phyloP scores from a whole-genome alignment of 768 basidiomycete genomes.

The Lactifluus rugatus region DNA sequence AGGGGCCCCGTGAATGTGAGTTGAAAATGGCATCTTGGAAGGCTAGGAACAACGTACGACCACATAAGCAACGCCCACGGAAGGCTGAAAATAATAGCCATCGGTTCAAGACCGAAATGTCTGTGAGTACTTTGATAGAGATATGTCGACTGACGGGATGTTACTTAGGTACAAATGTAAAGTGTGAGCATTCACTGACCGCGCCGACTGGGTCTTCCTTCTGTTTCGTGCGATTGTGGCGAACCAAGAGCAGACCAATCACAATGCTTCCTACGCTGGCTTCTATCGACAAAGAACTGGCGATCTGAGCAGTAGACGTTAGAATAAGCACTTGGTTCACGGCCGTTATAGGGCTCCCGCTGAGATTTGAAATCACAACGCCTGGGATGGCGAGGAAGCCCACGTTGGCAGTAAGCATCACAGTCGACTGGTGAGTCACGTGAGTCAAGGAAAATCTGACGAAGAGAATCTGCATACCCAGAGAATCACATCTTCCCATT shows the following conservation, averaged over 20 bases:
- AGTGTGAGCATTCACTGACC: background rate
- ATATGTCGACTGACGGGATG: slow-evolving; percentile 20
- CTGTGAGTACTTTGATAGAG: slow-evolving; percentile 23
- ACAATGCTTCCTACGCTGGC: slow-evolving; percentile 41
- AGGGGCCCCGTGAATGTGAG: background rate
- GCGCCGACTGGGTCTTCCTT: slow-evolving; percentile 22
- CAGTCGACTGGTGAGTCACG: slow-evolving; percentile 23
- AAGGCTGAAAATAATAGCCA: slow-evolving; percentile 45
- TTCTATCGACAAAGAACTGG: slow-evolving; percentile 40
- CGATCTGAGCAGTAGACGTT: slow-evolving; percentile 37
- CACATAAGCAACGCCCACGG: slow-evolving; percentile 52
- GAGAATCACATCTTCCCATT: slow-evolving; percentile 10
- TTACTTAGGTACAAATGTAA: background rate
- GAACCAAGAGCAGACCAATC: slow-evolving; percentile 36
- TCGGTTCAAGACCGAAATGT: slow-evolving; percentile 37
- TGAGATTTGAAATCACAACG: slow-evolving; percentile 10
- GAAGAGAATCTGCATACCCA: background rate
- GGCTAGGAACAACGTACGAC: slow-evolving; percentile 34
- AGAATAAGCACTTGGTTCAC: background rate
- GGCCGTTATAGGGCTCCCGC: background rate
- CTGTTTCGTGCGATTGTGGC: slow-evolving; percentile 33
- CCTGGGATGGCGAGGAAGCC: slow-evolving; percentile 30
- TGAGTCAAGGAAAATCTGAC: background rate
- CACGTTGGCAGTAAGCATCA: slow-evolving; percentile 29
- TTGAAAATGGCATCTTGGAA: background rate